phyloP scores from a whole-genome alignment of 768 basidiomycete species.

The Auricularia auricula-judae region DNA sequence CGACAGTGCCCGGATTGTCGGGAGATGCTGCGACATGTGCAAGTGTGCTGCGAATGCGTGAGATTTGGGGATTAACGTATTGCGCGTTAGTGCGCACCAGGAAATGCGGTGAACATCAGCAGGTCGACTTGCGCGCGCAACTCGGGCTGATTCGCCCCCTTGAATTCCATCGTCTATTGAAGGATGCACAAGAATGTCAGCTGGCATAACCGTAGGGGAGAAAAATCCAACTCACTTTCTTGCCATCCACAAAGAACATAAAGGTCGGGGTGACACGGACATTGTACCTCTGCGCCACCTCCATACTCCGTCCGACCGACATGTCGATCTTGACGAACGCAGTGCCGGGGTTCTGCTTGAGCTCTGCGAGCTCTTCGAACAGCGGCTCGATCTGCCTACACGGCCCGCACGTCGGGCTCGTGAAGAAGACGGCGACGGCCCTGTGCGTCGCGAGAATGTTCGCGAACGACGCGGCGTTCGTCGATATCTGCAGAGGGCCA shows the following conservation, averaged over 20 bases:
- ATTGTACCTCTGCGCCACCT: constrained; percentile 50
- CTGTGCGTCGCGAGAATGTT: constrained; percentile 52
- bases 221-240: constrained; percentile 36
- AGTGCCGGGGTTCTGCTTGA: constrained; percentile 43
- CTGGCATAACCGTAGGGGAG: background rate
- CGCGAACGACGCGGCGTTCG: constrained; percentile 64
- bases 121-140: constrained; percentile 64
- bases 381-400: constrained; percentile 77
- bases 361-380: constrained; percentile 66
- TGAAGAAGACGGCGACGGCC: constrained; percentile 75
- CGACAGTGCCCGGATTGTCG: constrained; percentile 48
- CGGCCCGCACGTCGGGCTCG: constrained; percentile 62
- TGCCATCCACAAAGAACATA: constrained; percentile 70
- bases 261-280: constrained; percentile 82
- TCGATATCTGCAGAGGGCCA: constrained; percentile 57
- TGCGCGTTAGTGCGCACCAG: constrained; percentile 41
- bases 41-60: constrained; percentile 49
- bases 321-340: constrained; percentile 83
- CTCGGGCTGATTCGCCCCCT: constrained; percentile 60
- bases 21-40: constrained; percentile 50
- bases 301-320: constrained; percentile 49
- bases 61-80: background rate
- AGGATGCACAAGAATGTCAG: background rate
- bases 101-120: constrained; percentile 65
- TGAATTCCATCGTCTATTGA: constrained; percentile 52